These are phyloP conservation scores for Candida tropicalis DNA, from an alignment of 1,139 yeast genomes.

Conservation along the genomic window DNA sequence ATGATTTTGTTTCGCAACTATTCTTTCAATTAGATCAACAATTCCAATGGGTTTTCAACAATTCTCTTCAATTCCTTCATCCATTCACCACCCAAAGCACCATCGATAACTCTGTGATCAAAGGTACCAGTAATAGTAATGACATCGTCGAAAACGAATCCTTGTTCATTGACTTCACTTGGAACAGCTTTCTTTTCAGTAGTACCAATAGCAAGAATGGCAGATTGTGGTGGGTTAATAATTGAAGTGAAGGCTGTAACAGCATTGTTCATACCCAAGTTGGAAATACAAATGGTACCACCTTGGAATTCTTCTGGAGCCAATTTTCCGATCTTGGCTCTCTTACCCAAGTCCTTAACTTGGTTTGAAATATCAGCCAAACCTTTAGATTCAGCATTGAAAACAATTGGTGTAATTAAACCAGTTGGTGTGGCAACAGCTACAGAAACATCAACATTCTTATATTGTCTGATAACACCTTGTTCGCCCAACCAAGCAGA, in stretches of 20 bases:
- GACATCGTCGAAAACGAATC: slow-evolving; percentile 89
- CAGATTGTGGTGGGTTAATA: slow-evolving; percentile 96
- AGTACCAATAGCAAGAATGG: slow-evolving; percentile 93
- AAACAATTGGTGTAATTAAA: slow-evolving; percentile 92
- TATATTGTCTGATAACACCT: slow-evolving; percentile 90
- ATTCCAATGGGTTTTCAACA: slow-evolving; percentile 93
- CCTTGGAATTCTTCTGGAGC: slow-evolving; percentile 98
- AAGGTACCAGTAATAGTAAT: slow-evolving; percentile 94
- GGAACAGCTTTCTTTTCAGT: slow-evolving; percentile 91
- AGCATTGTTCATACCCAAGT: slow-evolving; percentile 98
- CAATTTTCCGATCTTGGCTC: slow-evolving; percentile 93
- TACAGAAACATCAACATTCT: slow-evolving; percentile 92
- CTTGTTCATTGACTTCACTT: slow-evolving; percentile 87
- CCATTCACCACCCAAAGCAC: slow-evolving; percentile 97
- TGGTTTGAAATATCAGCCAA: slow-evolving; percentile 77
- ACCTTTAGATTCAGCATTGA: slow-evolving; percentile 86
- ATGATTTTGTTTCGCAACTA: background rate
- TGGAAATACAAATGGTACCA: slow-evolving; percentile 97
- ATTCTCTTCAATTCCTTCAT: slow-evolving; percentile 90
- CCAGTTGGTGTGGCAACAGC: slow-evolving; percentile 99
- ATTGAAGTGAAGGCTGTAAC: slow-evolving; percentile 92
- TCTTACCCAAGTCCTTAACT: slow-evolving; percentile 91
- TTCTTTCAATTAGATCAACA: slow-evolving; percentile 59
- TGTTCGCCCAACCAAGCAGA: slow-evolving; percentile 90
- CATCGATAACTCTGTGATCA: slow-evolving; percentile 97